Percentiles rank a stretch among this genome's conserved stretches.
phyloP scores from a whole-genome alignment of 192 early-diverging fungal species.

The Podila clonocystis region DNA sequence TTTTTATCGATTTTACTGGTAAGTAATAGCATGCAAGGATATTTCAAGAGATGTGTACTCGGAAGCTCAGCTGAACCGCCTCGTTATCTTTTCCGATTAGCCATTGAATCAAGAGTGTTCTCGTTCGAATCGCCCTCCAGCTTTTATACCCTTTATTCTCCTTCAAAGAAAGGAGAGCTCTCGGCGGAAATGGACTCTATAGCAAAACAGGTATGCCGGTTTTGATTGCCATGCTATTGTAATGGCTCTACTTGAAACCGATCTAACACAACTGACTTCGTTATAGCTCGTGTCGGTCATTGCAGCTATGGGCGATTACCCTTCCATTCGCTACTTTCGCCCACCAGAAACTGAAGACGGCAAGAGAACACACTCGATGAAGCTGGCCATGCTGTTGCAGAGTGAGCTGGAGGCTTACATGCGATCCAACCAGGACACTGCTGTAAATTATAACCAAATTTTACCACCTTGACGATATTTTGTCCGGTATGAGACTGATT shows the following conservation, averaged over 20 bases:
- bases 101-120: constrained; percentile 72
- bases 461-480: not conserved
- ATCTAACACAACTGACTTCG: not conserved
- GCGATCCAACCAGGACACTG: constrained; percentile 71
- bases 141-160: constrained; percentile 73
- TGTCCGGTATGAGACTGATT: not conserved
- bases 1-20: constrained; percentile 88
- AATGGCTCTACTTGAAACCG: not conserved
- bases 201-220: constrained; percentile 61
- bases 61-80: too few relatives aligned
- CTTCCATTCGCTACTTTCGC: constrained; percentile 91
- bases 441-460: constrained; percentile 50
- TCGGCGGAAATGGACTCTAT: constrained; percentile 59
- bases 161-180: constrained; percentile 51
- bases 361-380: constrained; percentile 73
- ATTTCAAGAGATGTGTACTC: too few relatives aligned
- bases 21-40: not conserved
- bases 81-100: constrained; percentile 25
- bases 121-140: constrained; percentile 76
- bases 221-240: not conserved
- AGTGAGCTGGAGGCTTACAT: constrained; percentile 85
- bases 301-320: constrained; percentile 89
- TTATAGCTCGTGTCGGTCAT: constrained; percentile 86
- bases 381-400: constrained; percentile 85
- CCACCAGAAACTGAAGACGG: constrained; percentile 78